These are phyloP conservation scores for Kluyveromyces aestuarii DNA, from an alignment of 805 yeast genomes.

Conservation along the genomic window DNA sequence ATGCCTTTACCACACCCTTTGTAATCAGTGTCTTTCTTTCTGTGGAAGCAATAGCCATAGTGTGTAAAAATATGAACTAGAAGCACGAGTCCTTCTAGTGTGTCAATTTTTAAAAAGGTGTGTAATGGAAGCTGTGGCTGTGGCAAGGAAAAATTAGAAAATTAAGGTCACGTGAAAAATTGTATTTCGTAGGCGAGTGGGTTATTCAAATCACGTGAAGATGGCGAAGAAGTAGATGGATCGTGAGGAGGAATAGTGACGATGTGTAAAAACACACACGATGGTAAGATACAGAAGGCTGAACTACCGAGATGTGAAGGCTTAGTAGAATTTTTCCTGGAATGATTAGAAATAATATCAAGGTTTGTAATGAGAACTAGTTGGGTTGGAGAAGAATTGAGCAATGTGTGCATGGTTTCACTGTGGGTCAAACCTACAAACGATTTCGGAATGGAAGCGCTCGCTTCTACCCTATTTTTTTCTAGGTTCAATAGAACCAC, in stretches of 20 bases:
- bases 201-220: not conserved
- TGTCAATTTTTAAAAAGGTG: not conserved
- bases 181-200: not conserved
- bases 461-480: not conserved
- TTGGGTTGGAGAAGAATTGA: not conserved
- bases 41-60: not conserved
- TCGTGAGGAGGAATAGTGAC: not conserved
- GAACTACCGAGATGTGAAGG: not conserved
- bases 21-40: not conserved
- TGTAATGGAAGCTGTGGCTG: not conserved
- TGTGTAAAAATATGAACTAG: not conserved
- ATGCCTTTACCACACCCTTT: not conserved
- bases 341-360: too few species aligned
- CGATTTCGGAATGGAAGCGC: not conserved
- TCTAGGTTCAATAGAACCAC: not conserved
- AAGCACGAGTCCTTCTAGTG: not conserved
- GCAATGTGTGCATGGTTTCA: not conserved
- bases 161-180: not conserved
- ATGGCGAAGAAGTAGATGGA: not conserved
- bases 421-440: too few species aligned
- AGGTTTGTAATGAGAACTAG: too few species aligned
- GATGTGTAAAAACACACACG: not conserved
- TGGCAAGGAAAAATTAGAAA: not conserved
- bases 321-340: not conserved
- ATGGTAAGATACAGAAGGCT: not conserved